These are phyloP conservation scores for Pythium guiyangense DNA, from an alignment of 352 stramenopile species.

Conservation along the genomic window DNA sequence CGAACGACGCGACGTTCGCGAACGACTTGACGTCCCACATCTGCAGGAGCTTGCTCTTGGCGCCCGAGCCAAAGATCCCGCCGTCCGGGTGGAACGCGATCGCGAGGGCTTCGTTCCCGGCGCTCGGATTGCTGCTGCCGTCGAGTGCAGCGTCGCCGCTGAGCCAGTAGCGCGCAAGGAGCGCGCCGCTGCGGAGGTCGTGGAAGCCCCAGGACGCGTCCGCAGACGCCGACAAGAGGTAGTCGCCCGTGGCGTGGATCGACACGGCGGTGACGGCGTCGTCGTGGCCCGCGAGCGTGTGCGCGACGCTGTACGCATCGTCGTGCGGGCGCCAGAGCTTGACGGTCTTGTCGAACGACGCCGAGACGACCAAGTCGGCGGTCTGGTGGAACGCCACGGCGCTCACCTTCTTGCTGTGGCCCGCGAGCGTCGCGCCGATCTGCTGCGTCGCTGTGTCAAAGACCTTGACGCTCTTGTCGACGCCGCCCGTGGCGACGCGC, in stretches of 20 bases:
- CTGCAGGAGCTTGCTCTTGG: constrained; percentile 69
- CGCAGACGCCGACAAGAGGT: constrained; percentile 66
- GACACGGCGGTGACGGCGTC: constrained; percentile 58
- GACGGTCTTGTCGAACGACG: constrained; percentile 74
- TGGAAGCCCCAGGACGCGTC: constrained; percentile 85
- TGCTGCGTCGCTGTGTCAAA: constrained; percentile 73
- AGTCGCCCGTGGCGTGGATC: constrained; percentile 83
- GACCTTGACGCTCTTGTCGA: constrained; percentile 82
- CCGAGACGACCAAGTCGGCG: constrained; percentile 63
- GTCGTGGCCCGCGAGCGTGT: constrained; percentile 58
- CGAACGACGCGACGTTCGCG: constrained; percentile 82
- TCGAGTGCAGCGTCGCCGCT: constrained; percentile 25
- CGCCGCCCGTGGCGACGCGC: constrained; percentile 62
- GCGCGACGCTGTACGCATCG: constrained; percentile 39
- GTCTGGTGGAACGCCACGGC: constrained; percentile 71
- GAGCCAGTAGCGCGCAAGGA: constrained; percentile 42
- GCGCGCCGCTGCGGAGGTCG: constrained; percentile 60
- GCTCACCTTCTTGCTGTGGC: constrained; percentile 85
- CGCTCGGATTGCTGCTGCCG: constrained; percentile 8
- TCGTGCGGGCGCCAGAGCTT: constrained; percentile 66
- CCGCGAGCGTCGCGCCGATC: constrained; percentile 67
- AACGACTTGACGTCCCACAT: constrained; percentile 93
- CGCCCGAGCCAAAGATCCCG: constrained; percentile 84
- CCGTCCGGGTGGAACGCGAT: constrained; percentile 93
- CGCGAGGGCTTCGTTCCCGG: constrained; percentile 32